Conservation (phyloP, 202 grass and related monocot genomes). For the Hordeum pubiflorum region DNA sequence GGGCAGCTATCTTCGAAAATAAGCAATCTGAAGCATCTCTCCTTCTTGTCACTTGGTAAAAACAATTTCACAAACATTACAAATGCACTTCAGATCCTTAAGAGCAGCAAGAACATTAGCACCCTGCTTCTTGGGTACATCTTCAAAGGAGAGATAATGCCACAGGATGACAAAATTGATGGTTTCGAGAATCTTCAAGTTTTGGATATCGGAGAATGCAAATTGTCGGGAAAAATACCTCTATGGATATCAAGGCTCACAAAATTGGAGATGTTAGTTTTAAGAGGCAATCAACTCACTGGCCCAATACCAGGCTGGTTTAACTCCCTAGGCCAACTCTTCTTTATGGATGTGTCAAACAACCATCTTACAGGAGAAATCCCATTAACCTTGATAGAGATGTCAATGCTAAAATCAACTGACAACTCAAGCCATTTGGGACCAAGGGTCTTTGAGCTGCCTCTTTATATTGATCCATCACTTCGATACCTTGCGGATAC, state of each 20-base stretch:
- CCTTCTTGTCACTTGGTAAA: conserved; percentile 17
- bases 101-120: conserved; percentile 10
- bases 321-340: conserved; percentile 12
- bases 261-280: conserved; percentile 25
- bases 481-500: neutral
- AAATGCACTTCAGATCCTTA: conserved; percentile 24
- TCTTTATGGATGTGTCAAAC: conserved; percentile 38
- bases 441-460: neutral
- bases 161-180: neutral
- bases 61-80: conserved; percentile 26
- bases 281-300: conserved; percentile 17
- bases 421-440: neutral
- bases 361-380: conserved; percentile 39
- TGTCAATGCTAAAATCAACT: conserved; percentile 1
- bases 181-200: conserved; percentile 44
- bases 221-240: conserved; percentile 37
- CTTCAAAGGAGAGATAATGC: conserved; percentile 22
- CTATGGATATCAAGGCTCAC: conserved; percentile 33
- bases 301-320: conserved; percentile 41
- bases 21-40: conserved; percentile 14
- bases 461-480: neutral
- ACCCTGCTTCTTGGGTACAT: neutral
- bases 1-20: conserved; percentile 18
- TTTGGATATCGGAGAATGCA: neutral
- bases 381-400: conserved; percentile 16